Percentiles rank a stretch among this genome's conserved stretches.
phyloP scores from a whole-genome alignment of 495 filamentous ascomycete species.

The Penicillium simplicissimum region DNA sequence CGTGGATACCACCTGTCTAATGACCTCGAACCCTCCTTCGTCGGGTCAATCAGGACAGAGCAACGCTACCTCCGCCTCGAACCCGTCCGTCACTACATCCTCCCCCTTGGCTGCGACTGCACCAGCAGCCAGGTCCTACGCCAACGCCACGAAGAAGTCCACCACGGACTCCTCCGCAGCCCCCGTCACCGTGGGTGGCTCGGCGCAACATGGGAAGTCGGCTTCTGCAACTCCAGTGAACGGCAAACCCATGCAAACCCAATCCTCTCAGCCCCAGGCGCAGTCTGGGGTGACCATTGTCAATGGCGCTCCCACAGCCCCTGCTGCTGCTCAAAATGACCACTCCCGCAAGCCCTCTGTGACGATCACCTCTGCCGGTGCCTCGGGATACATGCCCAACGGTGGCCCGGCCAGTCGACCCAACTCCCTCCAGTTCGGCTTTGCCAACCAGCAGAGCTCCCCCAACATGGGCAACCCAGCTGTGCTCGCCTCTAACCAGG shows the following conservation, averaged over 20 bases:
- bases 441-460: conserved; percentile 62
- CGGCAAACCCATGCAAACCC: conserved; percentile 67
- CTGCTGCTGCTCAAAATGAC: conserved; percentile 59
- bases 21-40: conserved; percentile 52
- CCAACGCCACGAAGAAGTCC: conserved; percentile 78
- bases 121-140: conserved; percentile 60
- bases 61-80: conserved; percentile 48
- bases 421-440: conserved; percentile 76
- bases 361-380: conserved; percentile 78
- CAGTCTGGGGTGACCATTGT: conserved; percentile 65
- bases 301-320: conserved; percentile 61
- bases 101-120: conserved; percentile 59
- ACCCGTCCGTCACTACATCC: conserved; percentile 44
- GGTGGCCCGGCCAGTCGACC: conserved; percentile 64
- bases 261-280: conserved; percentile 26
- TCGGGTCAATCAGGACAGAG: conserved; percentile 57
- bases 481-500: conserved; percentile 46
- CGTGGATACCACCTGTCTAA: conserved; percentile 47
- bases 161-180: conserved; percentile 66
- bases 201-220: conserved; percentile 82
- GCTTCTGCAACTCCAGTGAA: conserved; percentile 77
- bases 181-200: conserved; percentile 68
- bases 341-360: conserved; percentile 84
- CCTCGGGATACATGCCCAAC: conserved; percentile 73
- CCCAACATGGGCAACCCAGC: conserved; percentile 60